Evolutionary conservation across 345 rosid genomes (phyloP), one percentile per base, ranked within the genome.

Genomic region (Cardamine occulta): DNA sequence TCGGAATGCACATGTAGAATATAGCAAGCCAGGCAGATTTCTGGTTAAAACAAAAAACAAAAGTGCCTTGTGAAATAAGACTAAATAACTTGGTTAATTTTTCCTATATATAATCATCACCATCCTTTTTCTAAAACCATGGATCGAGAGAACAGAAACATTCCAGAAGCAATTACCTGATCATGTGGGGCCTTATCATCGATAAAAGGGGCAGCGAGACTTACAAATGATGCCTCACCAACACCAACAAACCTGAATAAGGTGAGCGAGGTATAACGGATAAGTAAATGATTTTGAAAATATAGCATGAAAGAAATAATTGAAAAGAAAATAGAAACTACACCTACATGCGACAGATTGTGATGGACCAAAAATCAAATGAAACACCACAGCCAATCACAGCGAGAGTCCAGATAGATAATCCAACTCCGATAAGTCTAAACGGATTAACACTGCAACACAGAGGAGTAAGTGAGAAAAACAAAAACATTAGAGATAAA

Each of bases 191-290:
- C 98, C 77, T 88, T 91, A 71, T 94, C 98, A 74, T 94, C 98
- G 31, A 94, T 94, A 75, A 90, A 94, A 23, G 98, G 98, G 26
- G 98, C 97, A 21, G 98, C 98, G 3, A 94, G 96, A 80, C 98
- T 94, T 69, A 94, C 86, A 75, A 94, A 94, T 51, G 98, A 94
- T 74, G 98, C 98, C 76, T 94, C 98, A 34, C 98, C 98, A 81
- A 90, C 93, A 82, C 98, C 98, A 63, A 91, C 98, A 26, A 94
- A 47, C 98, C 98, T 94, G 78, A 68, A 80, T 73, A 72, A 60
- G 77, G 58, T 59, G 78, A 73, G 28, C 62, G 24, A 37, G 44
- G 53, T 19, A 54, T 35, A 64, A 9, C 21, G 3, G 6, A 72
- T 31, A 40, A 53, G 63, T 10, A 35, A 2, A 62, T 18, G 71